phyloP scores from a whole-genome alignment of 768 basidiomycete species.

The Pisolithus tinctorius region DNA sequence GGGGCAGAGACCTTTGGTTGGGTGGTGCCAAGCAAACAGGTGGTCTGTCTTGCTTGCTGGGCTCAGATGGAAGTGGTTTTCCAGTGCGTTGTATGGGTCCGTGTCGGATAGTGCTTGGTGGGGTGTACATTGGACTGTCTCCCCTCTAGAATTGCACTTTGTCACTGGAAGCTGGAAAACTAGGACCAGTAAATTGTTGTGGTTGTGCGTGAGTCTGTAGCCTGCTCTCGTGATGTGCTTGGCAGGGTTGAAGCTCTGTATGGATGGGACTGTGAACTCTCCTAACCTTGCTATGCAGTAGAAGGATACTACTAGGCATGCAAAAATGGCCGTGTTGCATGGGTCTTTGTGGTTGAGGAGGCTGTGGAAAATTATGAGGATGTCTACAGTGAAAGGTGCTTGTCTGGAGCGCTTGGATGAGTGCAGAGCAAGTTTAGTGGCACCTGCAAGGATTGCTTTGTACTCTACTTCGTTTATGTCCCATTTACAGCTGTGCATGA shows the following conservation, averaged over 20 bases:
- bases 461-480: constrained; percentile 24
- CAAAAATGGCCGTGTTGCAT: constrained; percentile 19
- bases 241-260: no score
- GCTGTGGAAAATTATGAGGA: not conserved
- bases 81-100: not conserved
- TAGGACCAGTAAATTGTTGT: constrained; percentile 17
- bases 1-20: not conserved
- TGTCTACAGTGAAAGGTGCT: constrained; percentile 6
- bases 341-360: constrained; percentile 10
- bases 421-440: not conserved
- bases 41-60: not conserved
- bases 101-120: constrained; percentile 8
- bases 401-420: constrained; percentile 4
- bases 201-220: constrained; percentile 15
- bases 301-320: no score
- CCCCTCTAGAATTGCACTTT: constrained; percentile 14
- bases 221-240: no score
- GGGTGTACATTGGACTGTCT: constrained; percentile 7
- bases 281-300: no score
- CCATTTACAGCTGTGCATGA: constrained; percentile 30
- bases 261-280: no score
- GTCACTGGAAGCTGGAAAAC: constrained; percentile 26
- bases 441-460: constrained; percentile 10
- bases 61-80: constrained; percentile 11
- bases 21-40: constrained; percentile 5